Base-by-base conservation (phyloP, 1,284 basidiomycete genomes). In the Inonotus hispidus region DNA sequence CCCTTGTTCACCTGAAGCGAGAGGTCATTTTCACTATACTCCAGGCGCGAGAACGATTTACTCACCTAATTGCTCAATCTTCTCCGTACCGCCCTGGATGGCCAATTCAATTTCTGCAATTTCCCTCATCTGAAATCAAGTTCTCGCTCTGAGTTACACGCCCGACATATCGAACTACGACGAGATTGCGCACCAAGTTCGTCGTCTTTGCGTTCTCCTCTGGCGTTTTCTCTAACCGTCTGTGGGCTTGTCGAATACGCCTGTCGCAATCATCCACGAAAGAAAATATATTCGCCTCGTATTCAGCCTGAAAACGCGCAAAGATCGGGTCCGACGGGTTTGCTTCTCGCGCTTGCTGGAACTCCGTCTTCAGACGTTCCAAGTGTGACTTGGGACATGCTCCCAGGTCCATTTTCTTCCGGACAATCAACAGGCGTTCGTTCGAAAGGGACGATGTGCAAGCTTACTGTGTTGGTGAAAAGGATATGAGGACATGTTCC, bases 161-260 rank as follows among this genome's bases (percentile, higher is more conserved):
- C n/a, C n/a, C 21, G 3, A 45, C 25, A 7, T 21, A 13, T 19
- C 49, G 7, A n/a, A n/a, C 57, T 52, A 45, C 32, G 27, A 49
- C 2, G 23, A 27, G 2, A 29, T 7, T 11, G 73, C 78, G 66
- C 68, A 92, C 91, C 79, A 99, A 76, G 74, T 96, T 95, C 23
- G 97, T 97, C 35, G 96, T 98, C 76, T 97, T 95, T 57, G 94
- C 93, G 73, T 98, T 98, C 81, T 99, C 97, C 77, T 99, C 97
- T 10, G 97, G 97, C 23, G 97, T 99, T 81, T 99, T 98, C 79
- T 99, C 97, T 69, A 99, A 77, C 69, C 97, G 83, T 66, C 95
- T 84, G 74, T 99, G 96, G 60, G 94, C 93, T 47, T 93, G 86
- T 52, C 93, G 81, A 75, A 99, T 99, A 70, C 96, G 85, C 68